phyloP scores from a whole-genome alignment of 768 basidiomycete genomes.

The Lentinula detonsa region DNA sequence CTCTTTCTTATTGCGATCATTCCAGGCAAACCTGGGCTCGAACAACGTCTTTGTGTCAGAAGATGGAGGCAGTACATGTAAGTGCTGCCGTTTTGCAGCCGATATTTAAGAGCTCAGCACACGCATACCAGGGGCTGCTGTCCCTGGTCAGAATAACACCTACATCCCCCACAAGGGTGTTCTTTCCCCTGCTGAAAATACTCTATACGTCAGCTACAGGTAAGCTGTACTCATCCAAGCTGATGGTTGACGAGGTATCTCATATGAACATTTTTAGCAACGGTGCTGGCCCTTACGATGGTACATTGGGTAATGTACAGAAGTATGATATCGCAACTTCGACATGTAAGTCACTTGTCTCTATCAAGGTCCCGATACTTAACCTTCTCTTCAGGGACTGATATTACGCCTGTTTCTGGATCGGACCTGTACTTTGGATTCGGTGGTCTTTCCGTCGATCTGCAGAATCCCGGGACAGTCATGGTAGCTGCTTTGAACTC shows the following conservation, averaged over 20 bases:
- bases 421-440: constrained; percentile 56
- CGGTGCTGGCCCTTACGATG: constrained; percentile 63
- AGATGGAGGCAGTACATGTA: constrained; percentile 54
- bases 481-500: constrained; percentile 65
- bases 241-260: no score
- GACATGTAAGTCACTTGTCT: constrained; percentile 27
- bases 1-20: not conserved
- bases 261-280: constrained; percentile 21
- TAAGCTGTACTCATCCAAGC: not conserved
- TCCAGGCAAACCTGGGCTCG: constrained; percentile 39
- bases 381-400: constrained; percentile 31
- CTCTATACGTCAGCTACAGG: constrained; percentile 53
- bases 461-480: constrained; percentile 54
- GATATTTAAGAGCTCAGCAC: not conserved
- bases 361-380: not conserved
- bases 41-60: constrained; percentile 51
- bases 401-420: constrained; percentile 60
- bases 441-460: constrained; percentile 55
- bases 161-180: constrained; percentile 66
- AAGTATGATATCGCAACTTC: constrained; percentile 50
- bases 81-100: constrained; percentile 10
- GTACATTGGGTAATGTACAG: constrained; percentile 41
- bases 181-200: constrained; percentile 48
- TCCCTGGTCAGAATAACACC: constrained; percentile 51
- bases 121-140: constrained; percentile 38